Base-by-base conservation (phyloP, 1,284 basidiomycete species). In the Mycosarcoma maydis region DNA sequence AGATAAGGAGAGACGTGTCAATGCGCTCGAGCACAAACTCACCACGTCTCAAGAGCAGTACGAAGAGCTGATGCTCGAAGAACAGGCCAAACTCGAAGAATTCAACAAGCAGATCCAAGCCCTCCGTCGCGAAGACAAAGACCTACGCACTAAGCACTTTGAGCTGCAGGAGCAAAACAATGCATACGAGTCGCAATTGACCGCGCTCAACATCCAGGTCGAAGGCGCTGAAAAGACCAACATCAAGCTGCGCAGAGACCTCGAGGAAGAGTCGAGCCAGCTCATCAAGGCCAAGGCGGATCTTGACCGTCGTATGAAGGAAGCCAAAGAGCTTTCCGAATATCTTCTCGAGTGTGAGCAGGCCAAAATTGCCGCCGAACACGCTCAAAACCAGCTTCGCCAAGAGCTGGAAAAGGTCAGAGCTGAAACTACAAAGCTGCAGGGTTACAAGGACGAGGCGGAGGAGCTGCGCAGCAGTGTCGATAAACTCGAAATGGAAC, bases 401-500 rank as follows among this genome's bases (percentile, higher is more conserved):
- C 50, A 61, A 24, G 57, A 71, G 41, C 62, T 71, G 23, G 68
- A 66, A 16, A 52, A 48, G 39, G 22, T 37, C 6, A 50, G 27
- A 29, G 55, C 52, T 26, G 60, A 65, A 22, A 48, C 48, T 5
- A 17, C 38, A 40, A 64, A 47, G 42, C 38, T 70, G 30, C 52
- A 59, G n/a, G 46, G 49, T 3, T 65, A 65, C 60, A 65, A 60
- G 42, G 56, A 65, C 29, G 56, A 65, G 45, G 33, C 48, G 2
- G 49, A 59, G 20, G 60, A 56, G 49, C 60, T 59, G 6, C 46
- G 50, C 7, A 50, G 29, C 11, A 60, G 56, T 3, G 60, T 65
- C 8, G 60, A 70, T 42, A 65, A 60, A 36, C 67, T 70, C 38
- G 60, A 70, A 26, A 59, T 60, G 67, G 60, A 70, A 46, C 52